phyloP scores from a whole-genome alignment of 23 red algal species.

The Gracilaria gracilis region DNA sequence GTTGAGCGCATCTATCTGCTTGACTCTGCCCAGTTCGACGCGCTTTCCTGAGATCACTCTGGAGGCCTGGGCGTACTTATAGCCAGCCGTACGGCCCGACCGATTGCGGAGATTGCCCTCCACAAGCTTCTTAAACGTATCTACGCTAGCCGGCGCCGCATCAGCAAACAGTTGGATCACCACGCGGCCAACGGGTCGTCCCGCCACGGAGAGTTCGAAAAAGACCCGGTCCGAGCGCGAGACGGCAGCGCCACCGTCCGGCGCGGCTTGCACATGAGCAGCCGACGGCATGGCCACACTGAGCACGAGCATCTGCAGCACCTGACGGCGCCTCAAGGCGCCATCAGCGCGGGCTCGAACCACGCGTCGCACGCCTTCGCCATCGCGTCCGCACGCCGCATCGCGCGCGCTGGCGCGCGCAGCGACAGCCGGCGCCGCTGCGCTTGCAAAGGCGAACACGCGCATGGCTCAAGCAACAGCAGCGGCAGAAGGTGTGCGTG shows the following conservation, averaged over 20 bases:
- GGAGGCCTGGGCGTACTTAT: constrained; percentile 63
- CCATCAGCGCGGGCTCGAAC: not conserved
- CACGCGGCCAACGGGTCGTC: constrained; percentile 75
- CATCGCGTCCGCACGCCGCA: not conserved
- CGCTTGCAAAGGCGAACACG: not conserved
- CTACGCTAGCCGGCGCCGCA: constrained; percentile 64
- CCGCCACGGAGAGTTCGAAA: constrained; percentile 83
- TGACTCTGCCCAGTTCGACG: constrained; percentile 76
- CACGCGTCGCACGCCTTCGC: not conserved
- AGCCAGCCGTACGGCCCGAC: constrained; percentile 75
- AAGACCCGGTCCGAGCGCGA: constrained; percentile 66
- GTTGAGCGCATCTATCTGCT: constrained; percentile 67
- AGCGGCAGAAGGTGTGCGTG: too few species aligned
- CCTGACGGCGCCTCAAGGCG: not conserved
- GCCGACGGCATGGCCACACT: not conserved
- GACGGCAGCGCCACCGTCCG: not conserved
- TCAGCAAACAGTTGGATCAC: constrained; percentile 74
- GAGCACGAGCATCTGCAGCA: not conserved
- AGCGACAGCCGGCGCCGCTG: not conserved
- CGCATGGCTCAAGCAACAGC: not conserved
- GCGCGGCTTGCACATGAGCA: not conserved
- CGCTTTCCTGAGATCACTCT: constrained; percentile 42
- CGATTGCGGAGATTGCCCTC: constrained; percentile 56
- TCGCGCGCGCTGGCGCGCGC: not conserved
- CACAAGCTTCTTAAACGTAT: constrained; percentile 64